Base-by-base conservation (phyloP, 1,139 yeast genomes). In the Protomyces macrosporus region DNA sequence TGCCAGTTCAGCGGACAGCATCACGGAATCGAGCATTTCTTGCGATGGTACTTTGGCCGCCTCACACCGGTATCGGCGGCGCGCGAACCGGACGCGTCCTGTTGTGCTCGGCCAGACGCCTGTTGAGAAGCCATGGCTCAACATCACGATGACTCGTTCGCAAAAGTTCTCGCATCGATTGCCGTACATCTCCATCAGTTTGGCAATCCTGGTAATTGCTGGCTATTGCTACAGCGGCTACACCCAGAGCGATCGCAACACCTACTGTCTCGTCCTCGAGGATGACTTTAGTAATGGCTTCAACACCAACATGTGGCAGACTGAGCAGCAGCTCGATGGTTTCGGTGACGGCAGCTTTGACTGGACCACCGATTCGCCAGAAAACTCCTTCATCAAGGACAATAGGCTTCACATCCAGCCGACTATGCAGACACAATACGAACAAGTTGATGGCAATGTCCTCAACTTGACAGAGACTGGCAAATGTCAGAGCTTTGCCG, bases 341-440 rank as follows among this genome's bases (percentile, higher is more conserved):
- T 66, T 66, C 39, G 68, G 68, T 16, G 64, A 55, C 45, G 66
- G 66, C 37, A 54, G 48, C 52, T 66, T 66, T 35, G 65, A 65
- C 14, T 65, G 67, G 68, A 45, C 67, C 35, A 66, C 68, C 4
- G 51, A 53, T 23, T 50, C 58, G 7, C 7, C 37, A 9, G 50
- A 60, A 23, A 66, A 66, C 59, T 52, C 67, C 2, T 66, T 53
- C 56, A 60, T 66, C 42, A 39, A 57, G 23, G 64, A 66, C 53
- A 55, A 60, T 33, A 54, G 32, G 48, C 65, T 66, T 10, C 55
- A 65, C 54, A 65, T 66, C 36, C 57, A 58, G 23, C 68, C 68
- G 33, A 66, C 68, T 4, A 40, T 57, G 58, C 66, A 66, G 9
- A 51, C 66, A 3, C 53, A 50, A 14, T 48, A 52, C 23, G 45